Evolutionary conservation across 2,329 filamentous ascomycete species (phyloP), one percentile per base, ranked within the genome.

Genomic region (Cytospora mali): DNA sequence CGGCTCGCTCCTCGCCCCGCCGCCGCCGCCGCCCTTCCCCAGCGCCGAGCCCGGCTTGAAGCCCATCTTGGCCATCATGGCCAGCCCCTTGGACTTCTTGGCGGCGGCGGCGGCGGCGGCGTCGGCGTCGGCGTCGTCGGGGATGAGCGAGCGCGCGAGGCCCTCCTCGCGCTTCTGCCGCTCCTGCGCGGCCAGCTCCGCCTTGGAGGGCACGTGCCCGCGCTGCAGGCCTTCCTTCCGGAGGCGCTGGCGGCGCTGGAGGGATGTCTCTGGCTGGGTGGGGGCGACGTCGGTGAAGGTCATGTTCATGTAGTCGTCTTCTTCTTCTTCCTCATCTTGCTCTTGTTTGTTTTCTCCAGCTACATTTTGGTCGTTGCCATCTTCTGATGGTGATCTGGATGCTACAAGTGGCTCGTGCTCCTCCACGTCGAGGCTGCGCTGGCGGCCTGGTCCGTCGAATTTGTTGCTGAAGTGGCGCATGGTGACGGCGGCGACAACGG

Each of bases 281-380:
- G 78, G 73, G 74, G 81, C 71, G 77, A 83, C 72, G 29, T 96
- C 91, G 21, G 85, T 82, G 73, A 99, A 93, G 16, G 88, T 83
- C 94, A 99, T 98, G 70, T 89, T 92, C 90, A 99, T 96, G 81
- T 99, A 98, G 76, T 99, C 95, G 67, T 97, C 93, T 66, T 93
- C 91, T 23, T 93, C 91, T 7, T 92, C 90, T 3, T 82, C 81
- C 0, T 71, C 73, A 6, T 68, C 68, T 62, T 63, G 46, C 9
- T 16, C 55, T 23, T 28, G 27, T 54, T 33, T 13, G 9, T 31
- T 21, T 18, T n/a, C 66, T 48, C 33, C 6, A 4, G 6, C 23
- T 39, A 4, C 56, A 28, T 58, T n/a, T 6, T 39, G 35, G 7
- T 16, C 1, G 27, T 23, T 29, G 28, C 25, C 31, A 18, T 39